Conservation (phyloP, 1,284 basidiomycete genomes). For the Ganoderma boninense region DNA sequence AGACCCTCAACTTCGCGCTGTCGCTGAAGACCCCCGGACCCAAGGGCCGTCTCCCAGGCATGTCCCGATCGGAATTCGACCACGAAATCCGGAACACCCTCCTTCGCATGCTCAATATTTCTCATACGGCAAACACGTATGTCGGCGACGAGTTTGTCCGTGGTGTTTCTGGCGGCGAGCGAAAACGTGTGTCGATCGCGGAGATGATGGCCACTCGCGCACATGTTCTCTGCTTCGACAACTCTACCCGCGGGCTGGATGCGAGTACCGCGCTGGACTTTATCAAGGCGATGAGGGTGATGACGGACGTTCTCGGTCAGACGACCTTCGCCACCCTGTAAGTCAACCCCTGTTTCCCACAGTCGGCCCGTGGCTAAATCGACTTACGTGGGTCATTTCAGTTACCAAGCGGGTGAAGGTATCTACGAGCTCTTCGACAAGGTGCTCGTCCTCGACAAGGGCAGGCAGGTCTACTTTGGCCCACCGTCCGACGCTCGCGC, state of each 20-base stretch:
- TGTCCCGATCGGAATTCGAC: constrained; percentile 67
- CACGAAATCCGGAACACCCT: constrained; percentile 67
- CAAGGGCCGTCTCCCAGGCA: constrained; percentile 74
- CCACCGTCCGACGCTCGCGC: constrained; percentile 73
- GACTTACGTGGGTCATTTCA: constrained; percentile 28
- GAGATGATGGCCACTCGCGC: constrained; percentile 87
- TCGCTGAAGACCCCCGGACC: constrained; percentile 74
- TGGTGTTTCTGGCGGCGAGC: constrained; percentile 88
- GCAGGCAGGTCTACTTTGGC: constrained; percentile 87
- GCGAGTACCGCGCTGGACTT: constrained; percentile 88
- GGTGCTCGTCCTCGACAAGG: constrained; percentile 78
- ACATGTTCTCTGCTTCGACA: constrained; percentile 85
- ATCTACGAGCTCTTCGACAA: constrained; percentile 75
- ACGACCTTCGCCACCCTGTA: constrained; percentile 83
- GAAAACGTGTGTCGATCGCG: constrained; percentile 88
- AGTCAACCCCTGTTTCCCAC: constrained; percentile 37
- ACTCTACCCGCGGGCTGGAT: constrained; percentile 87
- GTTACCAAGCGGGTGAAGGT: constrained; percentile 87
- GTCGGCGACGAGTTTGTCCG: constrained; percentile 88
- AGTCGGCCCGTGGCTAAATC: background rate
- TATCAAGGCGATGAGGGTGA: constrained; percentile 73
- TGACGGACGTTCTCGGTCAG: constrained; percentile 81
- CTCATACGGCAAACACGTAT: constrained; percentile 77
- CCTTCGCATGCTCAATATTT: constrained; percentile 83
- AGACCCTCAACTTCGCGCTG: constrained; percentile 74